A percentile compares a stretch with the other conserved stretches of the same genome.
These are phyloP conservation scores for Mycena metata DNA, from an alignment of 768 basidiomycete genomes.

Conservation along the genomic window DNA sequence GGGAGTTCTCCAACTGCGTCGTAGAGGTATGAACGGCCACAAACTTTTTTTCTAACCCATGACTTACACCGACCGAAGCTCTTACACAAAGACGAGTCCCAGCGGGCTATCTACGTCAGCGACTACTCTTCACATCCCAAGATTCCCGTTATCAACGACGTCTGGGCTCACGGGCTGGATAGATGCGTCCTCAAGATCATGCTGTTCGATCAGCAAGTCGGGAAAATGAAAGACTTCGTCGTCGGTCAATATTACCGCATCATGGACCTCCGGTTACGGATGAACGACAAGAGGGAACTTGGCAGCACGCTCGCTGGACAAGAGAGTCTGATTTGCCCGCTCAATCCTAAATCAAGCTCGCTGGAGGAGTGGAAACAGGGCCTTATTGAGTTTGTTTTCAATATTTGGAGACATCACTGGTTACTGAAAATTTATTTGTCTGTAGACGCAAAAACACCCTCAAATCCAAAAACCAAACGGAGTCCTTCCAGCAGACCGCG, in stretches of 20 bases:
- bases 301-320: conserved; percentile 63
- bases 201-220: conserved; percentile 63
- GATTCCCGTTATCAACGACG: conserved; percentile 50
- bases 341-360: conserved; percentile 53
- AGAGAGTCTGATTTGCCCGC: conserved; percentile 58
- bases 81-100: conserved; percentile 54
- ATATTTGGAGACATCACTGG: neutral
- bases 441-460: conserved; percentile 44
- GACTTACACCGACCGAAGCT: conserved; percentile 52
- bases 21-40: conserved; percentile 62
- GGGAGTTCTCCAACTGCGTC: conserved; percentile 64
- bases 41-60: neutral
- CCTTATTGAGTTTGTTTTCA: conserved; percentile 55
- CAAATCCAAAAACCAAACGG: conserved; percentile 42
- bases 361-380: conserved; percentile 55
- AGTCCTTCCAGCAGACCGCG: neutral
- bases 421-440: neutral
- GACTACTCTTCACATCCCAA: conserved; percentile 72
- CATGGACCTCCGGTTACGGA: conserved; percentile 64
- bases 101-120: conserved; percentile 65
- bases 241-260: conserved; percentile 62
- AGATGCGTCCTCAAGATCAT: conserved; percentile 66
- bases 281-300: conserved; percentile 47
- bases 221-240: conserved; percentile 52
- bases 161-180: conserved; percentile 62